Percentiles rank a stretch among this genome's conserved stretches.
These are phyloP conservation scores for Nicotiana tabacum DNA, from an alignment of 257 asterid genomes.

Conservation along the genomic window DNA sequence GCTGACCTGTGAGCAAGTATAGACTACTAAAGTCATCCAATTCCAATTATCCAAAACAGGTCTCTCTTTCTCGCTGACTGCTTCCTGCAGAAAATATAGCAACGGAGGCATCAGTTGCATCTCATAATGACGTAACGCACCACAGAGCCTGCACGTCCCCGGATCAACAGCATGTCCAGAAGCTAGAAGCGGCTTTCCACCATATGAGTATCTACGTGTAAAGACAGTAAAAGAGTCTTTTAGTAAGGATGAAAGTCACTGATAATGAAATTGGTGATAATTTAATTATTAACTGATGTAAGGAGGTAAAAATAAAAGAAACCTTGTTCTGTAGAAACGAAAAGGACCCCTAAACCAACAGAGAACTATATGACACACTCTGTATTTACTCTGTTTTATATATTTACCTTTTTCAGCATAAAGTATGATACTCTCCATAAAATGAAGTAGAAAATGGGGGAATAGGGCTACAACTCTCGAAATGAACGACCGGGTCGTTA, in stretches of 20 bases:
- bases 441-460: neutral
- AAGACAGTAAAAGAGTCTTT: neutral
- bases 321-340: neutral
- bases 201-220: conserved; percentile 56
- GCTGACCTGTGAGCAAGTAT: conserved; percentile 71
- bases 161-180: conserved; percentile 36
- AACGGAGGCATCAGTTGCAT: conserved; percentile 90
- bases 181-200: conserved; percentile 74
- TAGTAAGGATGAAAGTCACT: neutral
- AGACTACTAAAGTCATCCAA: conserved; percentile 72
- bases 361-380: neutral
- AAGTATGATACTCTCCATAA: neutral
- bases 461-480: too few relatives aligned
- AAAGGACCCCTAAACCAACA: neutral
- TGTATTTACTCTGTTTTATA: neutral
- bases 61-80: conserved; percentile 39
- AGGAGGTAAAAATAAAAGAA: neutral
- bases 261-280: neutral
- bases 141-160: conserved; percentile 60
- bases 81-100: conserved; percentile 70
- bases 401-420: neutral
- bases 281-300: neutral
- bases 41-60: conserved; percentile 44
- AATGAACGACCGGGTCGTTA: too few relatives aligned
- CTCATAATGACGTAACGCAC: conserved; percentile 63